Evolutionary conservation across 805 yeast genomes (phyloP), one percentile per base, ranked within the genome.

Genomic region (Debaryomyces hansenii): DNA sequence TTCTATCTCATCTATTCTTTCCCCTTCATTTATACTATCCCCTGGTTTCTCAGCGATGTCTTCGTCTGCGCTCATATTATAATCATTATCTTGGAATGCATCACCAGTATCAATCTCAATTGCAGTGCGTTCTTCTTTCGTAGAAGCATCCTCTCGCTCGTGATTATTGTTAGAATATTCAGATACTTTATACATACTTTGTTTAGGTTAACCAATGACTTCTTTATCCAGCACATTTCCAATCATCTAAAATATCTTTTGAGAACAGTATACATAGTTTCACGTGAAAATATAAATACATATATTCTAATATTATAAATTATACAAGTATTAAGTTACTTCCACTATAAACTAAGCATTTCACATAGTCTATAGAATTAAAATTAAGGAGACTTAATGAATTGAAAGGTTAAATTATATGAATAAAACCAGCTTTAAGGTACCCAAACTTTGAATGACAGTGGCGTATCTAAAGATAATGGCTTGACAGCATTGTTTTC

Each of bases 361-460:
- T 4, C 2, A 2, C 34, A 12, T 31, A 31, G 7, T 14, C 16
- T 6, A 6, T n/a, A 31, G 6, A 14, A 31, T 31, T n/a, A 9
- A 11, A 12, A 31, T 6, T 12, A 8, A 11, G 34, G 16, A 31
- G 11, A 31, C 34, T 14, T 31, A 31, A 41, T 31, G 46, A 43
- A 43, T 37, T 43, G 46, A 43, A 43, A 27, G 20, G 34, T 27
- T 21, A 24, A 39, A 15, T 6, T 18, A 28, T 37, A 21, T 39
- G 15, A 21, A 28, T 28, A 39, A 39, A 14, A 9, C 12, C 6
- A 35, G 3, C 15, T 20, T 50, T 55, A 72, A 28, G 76, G 77
- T 16, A 65, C 76, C 78, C 78, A 73, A 12, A 73, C 69, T 54
- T 70, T 72, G 54, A 71, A 73, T 14, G 67, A 55, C 52, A 69